Percentiles rank a stretch among this genome's conserved stretches.
phyloP scores from a whole-genome alignment of 257 asterid genomes.

The Dorcoceras hygrometricum region DNA sequence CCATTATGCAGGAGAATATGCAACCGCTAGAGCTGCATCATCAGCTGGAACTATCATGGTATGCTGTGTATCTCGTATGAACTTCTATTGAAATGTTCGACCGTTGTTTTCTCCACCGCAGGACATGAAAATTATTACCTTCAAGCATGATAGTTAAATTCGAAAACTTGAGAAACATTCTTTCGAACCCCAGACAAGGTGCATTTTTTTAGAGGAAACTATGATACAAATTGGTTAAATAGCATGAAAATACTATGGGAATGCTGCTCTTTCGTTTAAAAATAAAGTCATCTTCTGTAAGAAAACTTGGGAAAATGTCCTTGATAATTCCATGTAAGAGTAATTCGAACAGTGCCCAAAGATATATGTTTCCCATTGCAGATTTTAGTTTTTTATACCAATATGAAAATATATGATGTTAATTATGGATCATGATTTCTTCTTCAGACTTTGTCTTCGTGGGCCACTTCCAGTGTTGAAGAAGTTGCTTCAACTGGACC shows the following conservation, averaged over 20 bases:
- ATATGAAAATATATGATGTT: not conserved
- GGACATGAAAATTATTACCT: not conserved
- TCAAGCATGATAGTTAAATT: not conserved
- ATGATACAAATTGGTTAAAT: not conserved
- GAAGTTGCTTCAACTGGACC: conserved; percentile 88
- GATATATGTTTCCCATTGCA: not conserved
- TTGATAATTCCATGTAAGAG: not conserved
- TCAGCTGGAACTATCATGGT: conserved; percentile 98
- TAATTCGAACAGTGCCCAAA: not conserved
- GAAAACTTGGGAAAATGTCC: not conserved
- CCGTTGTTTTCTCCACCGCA: conserved; percentile 3
- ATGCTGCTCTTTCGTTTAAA: not conserved
- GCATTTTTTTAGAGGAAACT: not conserved
- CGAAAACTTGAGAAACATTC: not conserved
- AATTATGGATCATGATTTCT: conserved; percentile 20
- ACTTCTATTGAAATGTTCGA: not conserved
- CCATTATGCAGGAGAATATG: conserved; percentile 77
- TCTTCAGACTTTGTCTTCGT: conserved; percentile 70
- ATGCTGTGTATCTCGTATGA: conserved; percentile 22
- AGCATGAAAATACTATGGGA: not conserved
- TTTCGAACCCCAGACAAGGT: not conserved
- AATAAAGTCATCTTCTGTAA: not conserved
- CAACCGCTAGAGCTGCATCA: conserved; percentile 97
- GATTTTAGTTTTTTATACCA: not conserved
- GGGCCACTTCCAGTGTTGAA: conserved; percentile 68